A percentile compares a stretch with the other conserved stretches of the same genome.
These are phyloP conservation scores for Aspergillus candidus DNA, from an alignment of 2,329 filamentous ascomycete species.

Conservation along the genomic window DNA sequence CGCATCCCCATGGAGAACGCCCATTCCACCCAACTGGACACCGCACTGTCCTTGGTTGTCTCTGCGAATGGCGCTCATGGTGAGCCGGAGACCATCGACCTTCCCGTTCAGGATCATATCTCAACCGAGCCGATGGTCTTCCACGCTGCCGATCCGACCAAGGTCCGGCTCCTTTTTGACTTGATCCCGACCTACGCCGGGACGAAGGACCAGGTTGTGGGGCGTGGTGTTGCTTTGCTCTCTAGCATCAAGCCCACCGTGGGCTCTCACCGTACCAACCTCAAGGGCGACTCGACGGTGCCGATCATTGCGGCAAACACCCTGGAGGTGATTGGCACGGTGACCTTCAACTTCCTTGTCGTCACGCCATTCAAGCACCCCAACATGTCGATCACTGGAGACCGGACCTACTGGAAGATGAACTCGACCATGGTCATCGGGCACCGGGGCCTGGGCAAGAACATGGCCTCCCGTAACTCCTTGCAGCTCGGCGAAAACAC, in stretches of 20 bases:
- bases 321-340: conserved; percentile 83
- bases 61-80: conserved; percentile 79
- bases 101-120: conserved; percentile 90
- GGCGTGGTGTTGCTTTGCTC: conserved; percentile 79
- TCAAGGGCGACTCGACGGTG: conserved; percentile 87
- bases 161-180: conserved; percentile 88
- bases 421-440: conserved; percentile 78
- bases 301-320: conserved; percentile 78
- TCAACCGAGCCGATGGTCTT: conserved; percentile 92
- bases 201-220: conserved; percentile 70
- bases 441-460: conserved; percentile 79
- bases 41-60: conserved; percentile 83
- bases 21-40: conserved; percentile 89
- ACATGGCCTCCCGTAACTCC: conserved; percentile 73
- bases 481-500: conserved; percentile 96
- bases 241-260: conserved; percentile 78
- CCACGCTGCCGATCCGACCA: conserved; percentile 66
- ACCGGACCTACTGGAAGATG: conserved; percentile 94
- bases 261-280: conserved; percentile 78
- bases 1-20: conserved; percentile 81
- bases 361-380: conserved; percentile 92
- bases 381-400: conserved; percentile 83
- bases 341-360: conserved; percentile 95
- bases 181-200: conserved; percentile 94
- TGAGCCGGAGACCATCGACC: conserved; percentile 81